A percentile compares a stretch with the other conserved stretches of the same genome.
These are phyloP conservation scores for Lanmaoa rubissima DNA, from an alignment of 768 basidiomycete species.

Conservation along the genomic window DNA sequence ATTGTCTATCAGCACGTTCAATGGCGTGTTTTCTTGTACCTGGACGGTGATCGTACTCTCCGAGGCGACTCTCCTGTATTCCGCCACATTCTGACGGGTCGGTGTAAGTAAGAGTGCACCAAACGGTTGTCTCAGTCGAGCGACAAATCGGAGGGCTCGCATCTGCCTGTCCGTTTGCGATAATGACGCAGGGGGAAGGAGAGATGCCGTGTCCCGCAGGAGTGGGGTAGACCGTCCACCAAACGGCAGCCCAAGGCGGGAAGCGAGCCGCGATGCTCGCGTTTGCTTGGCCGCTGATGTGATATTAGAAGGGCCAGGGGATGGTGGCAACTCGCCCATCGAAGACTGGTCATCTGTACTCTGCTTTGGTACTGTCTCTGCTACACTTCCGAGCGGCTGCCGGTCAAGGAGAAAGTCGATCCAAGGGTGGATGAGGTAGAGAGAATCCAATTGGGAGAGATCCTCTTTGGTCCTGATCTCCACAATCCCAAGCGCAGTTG, in stretches of 20 bases:
- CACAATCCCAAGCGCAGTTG: background rate
- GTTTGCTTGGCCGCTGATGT: no score
- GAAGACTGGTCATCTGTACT: background rate
- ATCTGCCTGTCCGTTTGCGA: background rate
- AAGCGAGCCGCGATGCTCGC: background rate
- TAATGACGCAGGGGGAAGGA: background rate
- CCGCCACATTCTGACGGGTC: background rate
- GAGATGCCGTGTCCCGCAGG: background rate
- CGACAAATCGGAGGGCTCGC: background rate
- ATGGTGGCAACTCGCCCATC: background rate
- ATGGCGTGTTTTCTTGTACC: background rate
- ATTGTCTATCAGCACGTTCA: background rate
- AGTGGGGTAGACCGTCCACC: background rate
- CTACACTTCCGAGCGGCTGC: background rate
- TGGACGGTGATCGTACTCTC: conserved; percentile 7
- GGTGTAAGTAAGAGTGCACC: conserved; percentile 10
- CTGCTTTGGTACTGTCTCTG: background rate
- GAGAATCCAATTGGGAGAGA: background rate
- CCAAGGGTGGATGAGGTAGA: conserved; percentile 11
- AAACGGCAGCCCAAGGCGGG: background rate
- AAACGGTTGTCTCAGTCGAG: conserved; percentile 7
- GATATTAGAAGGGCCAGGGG: background rate
- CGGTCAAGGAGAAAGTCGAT: conserved; percentile 10
- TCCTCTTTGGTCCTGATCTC: conserved; percentile 8
- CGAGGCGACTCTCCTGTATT: conserved; percentile 12